A percentile compares a stretch with the other conserved stretches of the same genome.
These are phyloP conservation scores for Penicillium nucicola DNA, from an alignment of 495 filamentous ascomycete species.

Conservation along the genomic window DNA sequence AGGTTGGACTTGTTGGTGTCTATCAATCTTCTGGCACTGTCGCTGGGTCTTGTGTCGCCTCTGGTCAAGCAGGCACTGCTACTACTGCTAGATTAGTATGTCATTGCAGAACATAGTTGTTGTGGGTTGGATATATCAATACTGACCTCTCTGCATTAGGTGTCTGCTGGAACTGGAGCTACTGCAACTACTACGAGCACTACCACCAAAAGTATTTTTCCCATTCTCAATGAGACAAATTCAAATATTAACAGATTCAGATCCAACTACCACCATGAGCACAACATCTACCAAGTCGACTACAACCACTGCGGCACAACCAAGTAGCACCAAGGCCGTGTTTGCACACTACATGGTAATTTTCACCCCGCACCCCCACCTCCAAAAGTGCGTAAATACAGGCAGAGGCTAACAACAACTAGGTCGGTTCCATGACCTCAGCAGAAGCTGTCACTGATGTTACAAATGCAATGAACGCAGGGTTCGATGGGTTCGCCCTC, in stretches of 20 bases:
- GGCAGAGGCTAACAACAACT: not conserved
- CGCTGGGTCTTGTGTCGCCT: slow-evolving; percentile 18
- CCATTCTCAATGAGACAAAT: no score
- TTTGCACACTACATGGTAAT: slow-evolving; percentile 35
- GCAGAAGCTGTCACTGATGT: slow-evolving; percentile 25
- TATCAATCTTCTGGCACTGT: slow-evolving; percentile 8
- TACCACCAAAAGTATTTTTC: no score
- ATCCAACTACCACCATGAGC: not conserved
- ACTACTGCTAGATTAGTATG: not conserved
- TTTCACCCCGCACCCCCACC: no score
- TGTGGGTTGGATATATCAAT: not conserved
- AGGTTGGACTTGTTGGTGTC: slow-evolving; percentile 14
- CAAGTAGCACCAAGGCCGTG: slow-evolving; percentile 7
- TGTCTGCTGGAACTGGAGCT: not conserved
- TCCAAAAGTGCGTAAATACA: not conserved
- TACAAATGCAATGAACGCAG: slow-evolving; percentile 18
- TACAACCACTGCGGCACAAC: not conserved
- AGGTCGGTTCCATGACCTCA: slow-evolving; percentile 17
- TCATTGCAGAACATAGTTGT: not conserved
- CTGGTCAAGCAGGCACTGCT: not conserved
- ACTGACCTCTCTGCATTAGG: not conserved
- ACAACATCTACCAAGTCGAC: not conserved
- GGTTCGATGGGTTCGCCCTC: slow-evolving; percentile 30
- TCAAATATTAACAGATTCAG: no score
- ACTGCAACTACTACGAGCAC: not conserved